Conservation (phyloP, 192 early-diverging fungal species). For the Blastocladiella britannica region DNA sequence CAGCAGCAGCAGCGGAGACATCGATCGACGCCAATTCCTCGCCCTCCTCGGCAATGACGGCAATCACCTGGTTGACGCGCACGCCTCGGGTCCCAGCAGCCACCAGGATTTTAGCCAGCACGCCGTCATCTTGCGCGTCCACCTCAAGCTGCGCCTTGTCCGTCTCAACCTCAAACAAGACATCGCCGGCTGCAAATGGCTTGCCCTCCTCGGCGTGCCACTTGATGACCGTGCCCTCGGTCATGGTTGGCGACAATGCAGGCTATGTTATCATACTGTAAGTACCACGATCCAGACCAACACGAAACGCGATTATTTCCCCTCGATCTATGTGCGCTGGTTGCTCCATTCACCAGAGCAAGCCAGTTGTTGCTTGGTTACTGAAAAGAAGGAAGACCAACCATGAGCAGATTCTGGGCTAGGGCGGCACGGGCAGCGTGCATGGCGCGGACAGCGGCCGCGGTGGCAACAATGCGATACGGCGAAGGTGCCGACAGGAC, state of each 20-base stretch:
- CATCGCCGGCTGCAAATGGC: background rate
- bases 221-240: slow-evolving; percentile 1
- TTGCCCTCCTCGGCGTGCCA: slow-evolving; percentile 6
- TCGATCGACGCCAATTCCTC: slow-evolving; percentile 2
- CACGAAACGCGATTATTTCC: no score
- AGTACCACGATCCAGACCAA: no score
- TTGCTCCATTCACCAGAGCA: no score
- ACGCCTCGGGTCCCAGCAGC: slow-evolving; percentile 1
- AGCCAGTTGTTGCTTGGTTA: no score
- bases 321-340: no score
- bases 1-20: background rate
- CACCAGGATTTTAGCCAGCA: slow-evolving; percentile 5
- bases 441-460: no score
- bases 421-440: no score
- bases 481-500: no score
- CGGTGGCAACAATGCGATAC: no score
- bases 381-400: no score
- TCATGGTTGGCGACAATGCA: background rate
- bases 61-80: background rate
- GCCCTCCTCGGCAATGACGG: background rate
- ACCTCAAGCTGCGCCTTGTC: slow-evolving; percentile 6
- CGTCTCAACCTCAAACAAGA: slow-evolving; percentile 5
- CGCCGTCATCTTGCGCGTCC: slow-evolving; percentile 4
- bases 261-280: no score
- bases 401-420: no score